Percentiles rank a stretch among this genome's conserved stretches.
phyloP scores from a whole-genome alignment of 257 asterid species.

The Rhazya stricta region DNA sequence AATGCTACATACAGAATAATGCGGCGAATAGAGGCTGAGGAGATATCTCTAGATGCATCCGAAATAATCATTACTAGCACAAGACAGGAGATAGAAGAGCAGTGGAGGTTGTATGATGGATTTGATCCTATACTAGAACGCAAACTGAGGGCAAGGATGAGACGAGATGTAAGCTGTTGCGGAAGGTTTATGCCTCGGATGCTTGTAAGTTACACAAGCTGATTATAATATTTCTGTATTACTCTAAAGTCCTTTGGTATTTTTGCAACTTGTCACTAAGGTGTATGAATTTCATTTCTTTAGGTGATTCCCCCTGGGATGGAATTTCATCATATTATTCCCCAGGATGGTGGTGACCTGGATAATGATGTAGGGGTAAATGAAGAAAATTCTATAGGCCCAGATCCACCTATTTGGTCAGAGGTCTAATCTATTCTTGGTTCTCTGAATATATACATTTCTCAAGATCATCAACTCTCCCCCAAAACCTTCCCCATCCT shows the following conservation, averaged over 20 bases:
- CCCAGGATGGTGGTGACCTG: slow-evolving; percentile 48
- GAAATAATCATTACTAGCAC: slow-evolving; percentile 76
- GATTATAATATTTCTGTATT: not conserved
- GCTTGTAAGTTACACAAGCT: slow-evolving; percentile 46
- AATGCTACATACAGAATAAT: slow-evolving; percentile 65
- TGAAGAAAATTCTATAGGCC: slow-evolving; percentile 33
- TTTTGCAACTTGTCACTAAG: not conserved
- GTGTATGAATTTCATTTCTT: not conserved
- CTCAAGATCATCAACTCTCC: not conserved
- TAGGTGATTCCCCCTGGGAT: slow-evolving; percentile 90
- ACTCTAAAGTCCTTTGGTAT: not conserved
- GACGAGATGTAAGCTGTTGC: slow-evolving; percentile 51
- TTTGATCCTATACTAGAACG: slow-evolving; percentile 72
- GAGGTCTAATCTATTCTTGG: slow-evolving; percentile 48
- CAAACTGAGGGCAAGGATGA: slow-evolving; percentile 66
- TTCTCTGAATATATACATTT: slow-evolving; percentile 11
- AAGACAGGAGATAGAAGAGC: slow-evolving; percentile 74
- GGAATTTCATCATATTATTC: slow-evolving; percentile 66
- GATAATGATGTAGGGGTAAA: slow-evolving; percentile 50
- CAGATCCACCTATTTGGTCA: slow-evolving; percentile 71
- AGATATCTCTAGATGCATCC: slow-evolving; percentile 64
- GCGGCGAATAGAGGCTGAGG: slow-evolving; percentile 88
- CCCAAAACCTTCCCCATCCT: not conserved
- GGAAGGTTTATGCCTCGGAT: slow-evolving; percentile 83
- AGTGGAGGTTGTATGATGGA: slow-evolving; percentile 78